Evolutionary conservation across 177 flowering plant genomes (phyloP).

Genomic region (Vitis hybrid): DNA sequence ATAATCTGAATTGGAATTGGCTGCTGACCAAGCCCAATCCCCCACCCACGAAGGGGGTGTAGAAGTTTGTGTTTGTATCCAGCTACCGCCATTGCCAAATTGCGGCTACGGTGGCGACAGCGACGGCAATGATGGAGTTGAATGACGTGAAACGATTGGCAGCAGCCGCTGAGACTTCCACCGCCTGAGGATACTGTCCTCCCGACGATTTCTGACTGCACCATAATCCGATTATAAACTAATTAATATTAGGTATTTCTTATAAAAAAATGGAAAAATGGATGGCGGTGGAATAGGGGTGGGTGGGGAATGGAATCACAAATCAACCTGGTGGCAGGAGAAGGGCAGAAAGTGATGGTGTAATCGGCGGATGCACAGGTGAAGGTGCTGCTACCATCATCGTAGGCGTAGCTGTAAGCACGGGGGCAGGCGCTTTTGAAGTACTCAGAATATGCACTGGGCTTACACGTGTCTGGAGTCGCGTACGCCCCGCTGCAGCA

Average conservation of each 20-base stretch:
- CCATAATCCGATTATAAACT: background rate
- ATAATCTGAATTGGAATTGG: no score
- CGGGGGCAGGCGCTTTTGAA: conserved; percentile 79
- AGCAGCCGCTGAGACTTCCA: conserved; percentile 14
- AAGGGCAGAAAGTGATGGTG: conserved; percentile 73
- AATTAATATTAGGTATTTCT: background rate
- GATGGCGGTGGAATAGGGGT: background rate
- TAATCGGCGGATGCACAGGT: conserved; percentile 76
- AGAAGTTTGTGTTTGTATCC: no score
- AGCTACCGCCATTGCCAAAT: conserved; percentile 14
- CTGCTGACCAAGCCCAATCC: no score
- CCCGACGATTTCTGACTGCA: conserved; percentile 46
- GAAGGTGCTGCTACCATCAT: conserved; percentile 78
- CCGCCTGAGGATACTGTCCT: conserved; percentile 23
- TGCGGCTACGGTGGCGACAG: conserved; percentile 9
- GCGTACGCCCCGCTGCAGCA: conserved; percentile 76
- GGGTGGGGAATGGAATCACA: background rate
- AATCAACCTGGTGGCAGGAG: conserved; percentile 48
- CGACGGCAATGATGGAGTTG: conserved; percentile 7
- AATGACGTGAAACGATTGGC: conserved; percentile 3
- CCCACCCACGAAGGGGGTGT: no score
- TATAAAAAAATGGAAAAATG: background rate
- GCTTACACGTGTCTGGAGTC: conserved; percentile 68
- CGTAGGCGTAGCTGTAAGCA: conserved; percentile 93
- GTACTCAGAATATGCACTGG: conserved; percentile 50